phyloP scores from a whole-genome alignment of 2,329 filamentous ascomycete genomes.

The Cercospora zeae-maydis region DNA sequence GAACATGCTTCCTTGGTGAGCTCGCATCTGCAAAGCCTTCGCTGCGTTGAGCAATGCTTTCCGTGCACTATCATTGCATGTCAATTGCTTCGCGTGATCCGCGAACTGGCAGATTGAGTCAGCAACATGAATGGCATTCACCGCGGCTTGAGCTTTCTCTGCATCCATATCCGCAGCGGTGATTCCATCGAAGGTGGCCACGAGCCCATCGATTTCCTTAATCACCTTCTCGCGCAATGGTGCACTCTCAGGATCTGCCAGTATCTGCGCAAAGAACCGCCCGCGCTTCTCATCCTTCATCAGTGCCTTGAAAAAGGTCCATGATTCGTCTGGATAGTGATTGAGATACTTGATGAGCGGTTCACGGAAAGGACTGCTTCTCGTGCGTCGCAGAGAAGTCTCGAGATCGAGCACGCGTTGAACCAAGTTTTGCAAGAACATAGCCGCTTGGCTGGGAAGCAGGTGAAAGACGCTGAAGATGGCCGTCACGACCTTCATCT shows the following conservation, averaged over 20 bases:
- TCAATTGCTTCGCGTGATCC: constrained; percentile 64
- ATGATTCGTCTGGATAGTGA: constrained; percentile 84
- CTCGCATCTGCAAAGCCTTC: constrained; percentile 72
- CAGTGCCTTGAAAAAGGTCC: constrained; percentile 72
- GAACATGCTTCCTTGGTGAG: constrained; percentile 66
- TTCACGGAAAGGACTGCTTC: constrained; percentile 84
- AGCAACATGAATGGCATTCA: constrained; percentile 84
- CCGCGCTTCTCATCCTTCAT: constrained; percentile 84
- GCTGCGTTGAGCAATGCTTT: constrained; percentile 60
- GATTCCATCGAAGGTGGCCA: constrained; percentile 51
- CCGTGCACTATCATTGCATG: constrained; percentile 56
- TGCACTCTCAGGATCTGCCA: constrained; percentile 70
- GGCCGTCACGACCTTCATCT: constrained; percentile 91
- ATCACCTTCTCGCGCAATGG: constrained; percentile 71
- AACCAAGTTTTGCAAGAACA: constrained; percentile 86
- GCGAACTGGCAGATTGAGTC: constrained; percentile 70
- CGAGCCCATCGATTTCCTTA: constrained; percentile 68
- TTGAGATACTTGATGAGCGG: constrained; percentile 93
- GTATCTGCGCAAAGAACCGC: constrained; percentile 82
- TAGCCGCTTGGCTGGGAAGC: constrained; percentile 82
- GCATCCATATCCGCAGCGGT: constrained; percentile 57
- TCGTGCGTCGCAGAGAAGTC: constrained; percentile 76
- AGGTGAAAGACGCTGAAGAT: constrained; percentile 97
- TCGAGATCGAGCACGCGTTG: constrained; percentile 89
- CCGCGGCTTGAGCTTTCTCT: constrained; percentile 69